These are phyloP conservation scores for Tuber brumale DNA, from an alignment of 495 filamentous ascomycete genomes.

Conservation along the genomic window DNA sequence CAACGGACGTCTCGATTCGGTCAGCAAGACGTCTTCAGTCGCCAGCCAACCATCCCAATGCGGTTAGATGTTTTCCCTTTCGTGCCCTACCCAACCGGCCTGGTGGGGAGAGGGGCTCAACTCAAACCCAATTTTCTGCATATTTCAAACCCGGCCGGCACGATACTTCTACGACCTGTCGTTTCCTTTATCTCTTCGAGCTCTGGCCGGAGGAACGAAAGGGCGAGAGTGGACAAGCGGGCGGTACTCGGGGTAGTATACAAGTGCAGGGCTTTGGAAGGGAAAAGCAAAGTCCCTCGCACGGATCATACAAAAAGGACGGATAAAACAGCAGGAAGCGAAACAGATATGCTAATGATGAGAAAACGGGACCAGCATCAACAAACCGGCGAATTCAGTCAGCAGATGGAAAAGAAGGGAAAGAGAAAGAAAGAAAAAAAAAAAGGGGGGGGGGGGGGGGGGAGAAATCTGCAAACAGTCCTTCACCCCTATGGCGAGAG, in stretches of 20 bases:
- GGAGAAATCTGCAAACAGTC: background rate
- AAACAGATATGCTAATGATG: background rate
- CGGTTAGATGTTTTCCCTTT: conserved; percentile 30
- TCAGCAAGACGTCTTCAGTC: conserved; percentile 27
- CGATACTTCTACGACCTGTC: conserved; percentile 5
- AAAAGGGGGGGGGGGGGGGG: background rate
- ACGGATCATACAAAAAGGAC: background rate
- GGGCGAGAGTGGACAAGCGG: background rate
- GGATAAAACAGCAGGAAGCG: background rate
- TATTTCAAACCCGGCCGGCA: conserved; percentile 26
- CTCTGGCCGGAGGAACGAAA: conserved; percentile 16
- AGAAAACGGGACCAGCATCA: background rate
- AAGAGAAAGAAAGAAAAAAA: background rate
- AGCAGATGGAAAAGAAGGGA: background rate
- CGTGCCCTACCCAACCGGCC: conserved; percentile 30
- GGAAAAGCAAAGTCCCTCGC: background rate
- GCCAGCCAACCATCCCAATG: conserved; percentile 13
- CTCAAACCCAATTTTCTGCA: conserved; percentile 17
- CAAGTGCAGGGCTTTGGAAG: background rate
- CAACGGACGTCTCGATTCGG: conserved; percentile 27
- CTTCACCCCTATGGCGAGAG: background rate
- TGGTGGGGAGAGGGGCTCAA: conserved; percentile 6
- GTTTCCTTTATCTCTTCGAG: conserved; percentile 19
- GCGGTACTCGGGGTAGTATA: background rate
- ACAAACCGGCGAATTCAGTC: background rate